Evolutionary conservation across 2,329 filamentous ascomycete species (phyloP).

Genomic region (Lachnellula subtilissima): DNA sequence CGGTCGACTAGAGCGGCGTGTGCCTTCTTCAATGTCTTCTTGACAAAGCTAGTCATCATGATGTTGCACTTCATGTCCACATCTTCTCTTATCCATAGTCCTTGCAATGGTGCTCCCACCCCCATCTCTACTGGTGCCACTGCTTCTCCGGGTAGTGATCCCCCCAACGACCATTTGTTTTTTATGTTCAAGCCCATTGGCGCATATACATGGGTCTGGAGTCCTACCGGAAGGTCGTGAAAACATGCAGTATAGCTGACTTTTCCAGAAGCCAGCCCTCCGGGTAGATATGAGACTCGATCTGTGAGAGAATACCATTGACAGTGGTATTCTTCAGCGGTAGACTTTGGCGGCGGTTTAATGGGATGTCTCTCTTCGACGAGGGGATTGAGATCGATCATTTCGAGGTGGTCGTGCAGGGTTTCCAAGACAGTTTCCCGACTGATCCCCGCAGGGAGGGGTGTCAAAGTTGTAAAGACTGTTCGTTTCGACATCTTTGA

Average conservation of each 20-base stretch:
- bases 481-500: constrained; percentile 35
- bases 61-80: constrained; percentile 78
- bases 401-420: constrained; percentile 71
- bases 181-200: constrained; percentile 76
- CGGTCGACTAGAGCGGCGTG: constrained; percentile 65
- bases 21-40: constrained; percentile 73
- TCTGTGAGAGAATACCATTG: constrained; percentile 79
- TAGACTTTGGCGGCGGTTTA: constrained; percentile 60
- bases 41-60: constrained; percentile 71
- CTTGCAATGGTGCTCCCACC: constrained; percentile 58
- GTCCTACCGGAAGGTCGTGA: constrained; percentile 64
- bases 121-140: constrained; percentile 61
- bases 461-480: constrained; percentile 73
- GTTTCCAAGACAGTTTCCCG: constrained; percentile 68
- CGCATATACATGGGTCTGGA: constrained; percentile 81
- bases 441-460: constrained; percentile 63
- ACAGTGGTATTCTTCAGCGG: constrained; percentile 65
- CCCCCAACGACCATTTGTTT: constrained; percentile 72
- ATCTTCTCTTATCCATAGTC: constrained; percentile 80
- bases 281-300: constrained; percentile 69
- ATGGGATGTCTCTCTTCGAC: constrained; percentile 68
- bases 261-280: constrained; percentile 56
- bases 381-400: constrained; percentile 86
- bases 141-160: constrained; percentile 66
- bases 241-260: constrained; percentile 79